phyloP scores from a whole-genome alignment of 1,284 basidiomycete genomes.

The Boletus smithii region DNA sequence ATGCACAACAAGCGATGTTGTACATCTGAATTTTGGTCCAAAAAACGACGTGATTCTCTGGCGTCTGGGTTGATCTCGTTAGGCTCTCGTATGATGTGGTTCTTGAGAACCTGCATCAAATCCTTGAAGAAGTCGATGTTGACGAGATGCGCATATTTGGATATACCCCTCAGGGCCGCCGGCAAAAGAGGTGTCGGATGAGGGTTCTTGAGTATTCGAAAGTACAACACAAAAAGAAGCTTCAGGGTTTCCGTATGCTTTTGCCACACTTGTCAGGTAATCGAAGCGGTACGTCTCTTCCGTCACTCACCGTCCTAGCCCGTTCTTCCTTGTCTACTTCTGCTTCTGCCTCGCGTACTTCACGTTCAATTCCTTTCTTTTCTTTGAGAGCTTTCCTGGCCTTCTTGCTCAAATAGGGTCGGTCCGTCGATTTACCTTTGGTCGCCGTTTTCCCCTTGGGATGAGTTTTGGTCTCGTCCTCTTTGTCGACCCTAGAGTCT shows the following conservation, averaged over 20 bases:
- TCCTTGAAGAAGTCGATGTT: slow-evolving; percentile 99
- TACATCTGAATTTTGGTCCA: slow-evolving; percentile 35
- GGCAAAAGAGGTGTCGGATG: slow-evolving; percentile 81
- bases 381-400: slow-evolving; percentile 64
- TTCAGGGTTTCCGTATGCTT: slow-evolving; percentile 95
- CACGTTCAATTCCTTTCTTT: slow-evolving; percentile 84
- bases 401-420: slow-evolving; percentile 82
- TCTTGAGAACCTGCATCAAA: slow-evolving; percentile 83
- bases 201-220: slow-evolving; percentile 90
- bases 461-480: slow-evolving; percentile 40
- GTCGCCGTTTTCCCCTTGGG: slow-evolving; percentile 52
- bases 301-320: slow-evolving; percentile 63
- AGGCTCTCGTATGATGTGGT: slow-evolving; percentile 59
- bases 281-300: slow-evolving; percentile 13
- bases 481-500: slow-evolving; percentile 60
- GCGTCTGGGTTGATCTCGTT: slow-evolving; percentile 45
- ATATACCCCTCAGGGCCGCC: slow-evolving; percentile 87
- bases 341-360: slow-evolving; percentile 92
- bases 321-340: slow-evolving; percentile 93
- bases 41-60: slow-evolving; percentile 25
- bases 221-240: slow-evolving; percentile 96
- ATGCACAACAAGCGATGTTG: slow-evolving; percentile 82
- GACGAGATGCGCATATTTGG: slow-evolving; percentile 92
- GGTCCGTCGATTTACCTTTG: slow-evolving; percentile 62
- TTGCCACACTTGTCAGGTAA: slow-evolving; percentile 23